Evolutionary conservation across 2,329 filamentous ascomycete species (phyloP).

Genomic region (Fusarium scirpi): DNA sequence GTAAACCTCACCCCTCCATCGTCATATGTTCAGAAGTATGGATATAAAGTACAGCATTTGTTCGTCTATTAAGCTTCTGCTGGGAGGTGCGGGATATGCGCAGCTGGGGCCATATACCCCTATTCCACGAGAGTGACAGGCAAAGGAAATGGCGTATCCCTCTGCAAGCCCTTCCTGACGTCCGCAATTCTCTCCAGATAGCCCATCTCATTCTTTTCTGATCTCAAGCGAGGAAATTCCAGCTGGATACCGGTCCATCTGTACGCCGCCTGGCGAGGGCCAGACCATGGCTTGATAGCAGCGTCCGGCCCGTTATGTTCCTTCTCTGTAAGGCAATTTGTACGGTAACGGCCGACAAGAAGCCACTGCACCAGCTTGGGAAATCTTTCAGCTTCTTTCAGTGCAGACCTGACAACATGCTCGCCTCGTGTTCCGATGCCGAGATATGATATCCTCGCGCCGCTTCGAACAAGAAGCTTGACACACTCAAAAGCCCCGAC

Average conservation of each 20-base stretch:
- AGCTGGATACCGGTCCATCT: background rate
- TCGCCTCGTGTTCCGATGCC: slow-evolving; percentile 18
- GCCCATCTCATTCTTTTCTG: slow-evolving; percentile 3
- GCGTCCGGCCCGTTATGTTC: background rate
- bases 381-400: slow-evolving; percentile 21
- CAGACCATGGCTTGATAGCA: slow-evolving; percentile 31
- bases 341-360: slow-evolving; percentile 31
- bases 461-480: slow-evolving; percentile 35
- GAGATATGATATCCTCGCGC: slow-evolving; percentile 35
- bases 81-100: background rate
- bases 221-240: background rate
- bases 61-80: background rate
- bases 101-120: background rate
- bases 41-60: background rate
- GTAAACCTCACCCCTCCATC: too few relatives aligned
- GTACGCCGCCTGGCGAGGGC: slow-evolving; percentile 27
- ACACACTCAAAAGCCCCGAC: slow-evolving; percentile 30
- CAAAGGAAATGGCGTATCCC: background rate
- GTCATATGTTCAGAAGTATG: background rate
- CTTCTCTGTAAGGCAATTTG: slow-evolving; percentile 5
- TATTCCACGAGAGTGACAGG: slow-evolving; percentile 28
- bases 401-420: slow-evolving; percentile 20
- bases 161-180: slow-evolving; percentile 11
- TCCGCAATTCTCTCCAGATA: slow-evolving; percentile 5
- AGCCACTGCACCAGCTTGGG: slow-evolving; percentile 38